These are phyloP conservation scores for Chytriomyces sp. DNA, from an alignment of 192 early-diverging fungal genomes.

Conservation along the genomic window DNA sequence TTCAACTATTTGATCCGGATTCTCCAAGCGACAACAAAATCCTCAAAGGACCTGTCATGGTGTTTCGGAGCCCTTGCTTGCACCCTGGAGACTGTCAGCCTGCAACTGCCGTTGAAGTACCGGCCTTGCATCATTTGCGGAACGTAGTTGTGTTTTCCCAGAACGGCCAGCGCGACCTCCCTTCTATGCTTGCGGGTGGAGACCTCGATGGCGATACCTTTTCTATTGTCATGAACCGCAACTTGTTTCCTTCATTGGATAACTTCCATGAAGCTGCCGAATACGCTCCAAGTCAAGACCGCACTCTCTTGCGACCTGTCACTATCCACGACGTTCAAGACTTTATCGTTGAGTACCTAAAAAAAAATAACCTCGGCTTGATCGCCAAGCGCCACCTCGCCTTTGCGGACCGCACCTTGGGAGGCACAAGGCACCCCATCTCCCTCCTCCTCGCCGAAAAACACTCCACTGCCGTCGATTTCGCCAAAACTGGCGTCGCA, in stretches of 20 bases:
- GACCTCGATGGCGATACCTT: slow-evolving; percentile 28
- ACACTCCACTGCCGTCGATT: slow-evolving; percentile 76
- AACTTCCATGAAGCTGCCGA: neutral
- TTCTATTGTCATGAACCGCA: neutral
- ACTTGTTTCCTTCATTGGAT: neutral
- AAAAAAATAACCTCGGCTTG: slow-evolving; percentile 21
- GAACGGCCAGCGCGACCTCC: slow-evolving; percentile 57
- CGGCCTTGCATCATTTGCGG: slow-evolving; percentile 12
- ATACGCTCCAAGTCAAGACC: neutral
- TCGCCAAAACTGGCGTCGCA: slow-evolving; percentile 66
- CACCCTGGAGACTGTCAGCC: slow-evolving; percentile 31
- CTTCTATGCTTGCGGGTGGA: slow-evolving; percentile 54
- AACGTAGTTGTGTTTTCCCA: slow-evolving; percentile 59
- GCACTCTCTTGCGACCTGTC: neutral
- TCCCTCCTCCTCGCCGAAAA: slow-evolving; percentile 67
- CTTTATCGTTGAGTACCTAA: slow-evolving; percentile 15
- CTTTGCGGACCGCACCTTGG: slow-evolving; percentile 50
- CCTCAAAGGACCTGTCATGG: slow-evolving; percentile 3
- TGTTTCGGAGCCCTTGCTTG: slow-evolving; percentile 18
- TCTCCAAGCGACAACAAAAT: no score
- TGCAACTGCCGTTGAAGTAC: slow-evolving; percentile 10
- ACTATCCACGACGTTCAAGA: slow-evolving; percentile 7
- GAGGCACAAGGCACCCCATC: slow-evolving; percentile 52
- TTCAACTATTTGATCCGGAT: neutral
- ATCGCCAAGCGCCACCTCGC: slow-evolving; percentile 69